Conservation (phyloP, 2,329 filamentous ascomycete genomes). For the Ophiostoma ips region DNA sequence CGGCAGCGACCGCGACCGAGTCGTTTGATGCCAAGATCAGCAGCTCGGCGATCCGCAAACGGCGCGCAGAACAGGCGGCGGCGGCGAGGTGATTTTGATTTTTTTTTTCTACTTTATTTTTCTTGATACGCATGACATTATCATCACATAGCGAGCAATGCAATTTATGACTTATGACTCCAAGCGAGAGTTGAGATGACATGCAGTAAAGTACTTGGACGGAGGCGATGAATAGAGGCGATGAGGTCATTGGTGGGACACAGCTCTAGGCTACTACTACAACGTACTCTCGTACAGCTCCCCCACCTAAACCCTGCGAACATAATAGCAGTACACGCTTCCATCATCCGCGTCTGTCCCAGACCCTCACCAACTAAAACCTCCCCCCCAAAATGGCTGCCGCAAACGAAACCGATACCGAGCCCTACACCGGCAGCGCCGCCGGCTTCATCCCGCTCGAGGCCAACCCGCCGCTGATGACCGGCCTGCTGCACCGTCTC, state of each 20-base stretch:
- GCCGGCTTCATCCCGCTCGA: slow-evolving; percentile 45
- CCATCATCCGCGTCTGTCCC: neutral
- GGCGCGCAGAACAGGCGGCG: slow-evolving; percentile 22
- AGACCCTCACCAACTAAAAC: neutral
- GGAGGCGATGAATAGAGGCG: neutral
- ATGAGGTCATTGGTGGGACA: neutral
- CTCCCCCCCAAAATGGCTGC: neutral
- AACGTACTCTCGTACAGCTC: neutral
- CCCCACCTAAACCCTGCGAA: neutral
- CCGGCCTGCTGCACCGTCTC: slow-evolving; percentile 63
- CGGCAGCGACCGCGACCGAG: slow-evolving; percentile 23
- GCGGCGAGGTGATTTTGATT: no score
- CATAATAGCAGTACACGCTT: no score
- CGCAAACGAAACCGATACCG: neutral
- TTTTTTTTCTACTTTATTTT: no score
- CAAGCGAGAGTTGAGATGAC: no score
- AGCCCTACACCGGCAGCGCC: neutral
- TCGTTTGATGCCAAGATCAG: slow-evolving; percentile 72
- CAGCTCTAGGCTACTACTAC: neutral
- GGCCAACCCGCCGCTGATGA: slow-evolving; percentile 82
- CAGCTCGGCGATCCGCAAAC: slow-evolving; percentile 66
- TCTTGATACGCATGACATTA: no score
- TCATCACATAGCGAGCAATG: no score
- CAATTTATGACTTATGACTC: no score
- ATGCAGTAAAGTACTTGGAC: no score